phyloP scores from a whole-genome alignment of 1,139 yeast genomes.

The Scheffersomyces titani region DNA sequence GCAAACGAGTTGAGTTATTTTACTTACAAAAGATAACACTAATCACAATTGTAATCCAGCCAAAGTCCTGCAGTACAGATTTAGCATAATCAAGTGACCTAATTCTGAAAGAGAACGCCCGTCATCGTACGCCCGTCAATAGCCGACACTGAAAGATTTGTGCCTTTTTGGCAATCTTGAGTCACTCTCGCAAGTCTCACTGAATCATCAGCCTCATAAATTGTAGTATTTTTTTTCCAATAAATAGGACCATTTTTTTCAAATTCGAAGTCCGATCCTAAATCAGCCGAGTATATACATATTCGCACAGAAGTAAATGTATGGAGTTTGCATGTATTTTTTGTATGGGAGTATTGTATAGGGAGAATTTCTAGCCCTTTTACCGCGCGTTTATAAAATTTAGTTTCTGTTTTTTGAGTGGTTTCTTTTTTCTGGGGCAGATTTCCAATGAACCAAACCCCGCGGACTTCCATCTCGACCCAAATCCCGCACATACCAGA shows the following conservation, averaged over 20 bases:
- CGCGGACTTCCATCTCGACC: neutral
- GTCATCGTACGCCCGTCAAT: neutral
- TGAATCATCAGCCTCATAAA: neutral
- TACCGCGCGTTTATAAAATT: neutral
- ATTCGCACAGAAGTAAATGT: neutral
- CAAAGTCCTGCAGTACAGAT: neutral
- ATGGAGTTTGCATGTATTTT: neutral
- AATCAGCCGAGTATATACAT: neutral
- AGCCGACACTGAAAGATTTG: neutral
- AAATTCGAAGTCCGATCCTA: neutral
- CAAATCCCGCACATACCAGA: slow-evolving; percentile 1
- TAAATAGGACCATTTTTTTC: neutral
- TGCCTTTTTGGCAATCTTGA: neutral
- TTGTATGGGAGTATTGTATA: no score
- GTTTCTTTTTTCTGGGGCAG: neutral
- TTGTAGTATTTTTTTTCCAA: neutral
- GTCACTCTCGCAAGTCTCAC: neutral
- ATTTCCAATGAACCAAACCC: neutral
- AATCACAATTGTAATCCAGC: neutral
- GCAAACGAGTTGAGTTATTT: neutral
- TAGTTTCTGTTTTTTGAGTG: neutral
- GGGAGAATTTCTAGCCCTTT: neutral
- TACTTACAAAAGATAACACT: neutral
- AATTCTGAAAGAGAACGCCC: neutral
- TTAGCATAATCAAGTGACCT: neutral